phyloP scores from a whole-genome alignment of 306 rosid genomes.

The Citrullus mucosospermus region DNA sequence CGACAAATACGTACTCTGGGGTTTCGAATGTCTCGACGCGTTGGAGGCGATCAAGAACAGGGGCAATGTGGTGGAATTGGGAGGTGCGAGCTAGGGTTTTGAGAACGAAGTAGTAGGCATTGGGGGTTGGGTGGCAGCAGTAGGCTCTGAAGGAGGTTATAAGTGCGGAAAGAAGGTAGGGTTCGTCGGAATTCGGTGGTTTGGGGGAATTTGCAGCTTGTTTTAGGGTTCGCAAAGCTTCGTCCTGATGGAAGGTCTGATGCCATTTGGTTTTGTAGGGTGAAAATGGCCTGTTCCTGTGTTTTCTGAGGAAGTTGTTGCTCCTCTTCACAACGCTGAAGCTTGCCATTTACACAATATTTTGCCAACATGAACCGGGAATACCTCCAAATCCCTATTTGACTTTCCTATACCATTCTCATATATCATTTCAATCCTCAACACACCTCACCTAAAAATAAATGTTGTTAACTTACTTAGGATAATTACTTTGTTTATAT shows the following conservation, averaged over 20 bases:
- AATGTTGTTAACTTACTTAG: too few species aligned
- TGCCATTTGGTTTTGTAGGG: constrained; percentile 66
- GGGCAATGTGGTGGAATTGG: constrained; percentile 30
- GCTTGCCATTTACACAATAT: constrained; percentile 30
- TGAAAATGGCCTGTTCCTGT: constrained; percentile 60
- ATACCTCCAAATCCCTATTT: background rate
- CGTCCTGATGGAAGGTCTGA: constrained; percentile 39
- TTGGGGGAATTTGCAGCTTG: constrained; percentile 17
- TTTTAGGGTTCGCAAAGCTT: constrained; percentile 42
- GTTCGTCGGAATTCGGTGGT: constrained; percentile 13
- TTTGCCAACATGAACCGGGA: background rate
- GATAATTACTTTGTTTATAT: too few species aligned
- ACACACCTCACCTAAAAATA: too few species aligned
- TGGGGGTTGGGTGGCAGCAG: constrained; percentile 47
- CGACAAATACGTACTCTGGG: constrained; percentile 36
- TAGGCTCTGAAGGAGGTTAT: constrained; percentile 41
- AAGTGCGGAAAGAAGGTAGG: constrained; percentile 50
- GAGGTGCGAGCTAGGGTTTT: constrained; percentile 32
- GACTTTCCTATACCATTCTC: too few species aligned
- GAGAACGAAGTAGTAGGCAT: constrained; percentile 52
- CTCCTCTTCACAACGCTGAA: constrained; percentile 29
- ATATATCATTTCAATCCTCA: too few species aligned
- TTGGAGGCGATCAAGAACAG: constrained; percentile 40
- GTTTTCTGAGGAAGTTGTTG: constrained; percentile 63
- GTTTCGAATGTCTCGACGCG: constrained; percentile 37